Conservation (phyloP, 1,284 basidiomycete genomes). For the Rhodotorula sp. region DNA sequence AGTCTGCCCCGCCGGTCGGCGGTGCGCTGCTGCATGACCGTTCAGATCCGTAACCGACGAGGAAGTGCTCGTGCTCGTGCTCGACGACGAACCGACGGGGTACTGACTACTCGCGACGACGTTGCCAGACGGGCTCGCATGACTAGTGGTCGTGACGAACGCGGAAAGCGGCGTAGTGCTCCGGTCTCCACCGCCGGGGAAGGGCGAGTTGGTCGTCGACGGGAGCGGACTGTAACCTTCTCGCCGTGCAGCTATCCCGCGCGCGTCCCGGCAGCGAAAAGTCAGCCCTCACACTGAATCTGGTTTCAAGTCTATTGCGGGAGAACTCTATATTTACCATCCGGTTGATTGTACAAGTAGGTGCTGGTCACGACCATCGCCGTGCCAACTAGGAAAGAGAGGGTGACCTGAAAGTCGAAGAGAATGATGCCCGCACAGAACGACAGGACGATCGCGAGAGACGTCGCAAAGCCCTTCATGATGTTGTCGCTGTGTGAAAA, state of each 20-base stretch:
- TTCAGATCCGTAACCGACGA: neutral
- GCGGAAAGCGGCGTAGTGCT: neutral
- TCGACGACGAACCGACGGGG: neutral
- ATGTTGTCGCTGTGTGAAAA: constrained; percentile 63
- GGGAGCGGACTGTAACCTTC: constrained; percentile 1
- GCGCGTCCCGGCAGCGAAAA: neutral
- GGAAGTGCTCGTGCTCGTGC: neutral
- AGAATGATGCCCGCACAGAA: constrained; percentile 84
- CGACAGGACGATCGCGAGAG: constrained; percentile 85
- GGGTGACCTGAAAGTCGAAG: constrained; percentile 82
- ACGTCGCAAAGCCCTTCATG: constrained; percentile 87
- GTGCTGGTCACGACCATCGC: constrained; percentile 79
- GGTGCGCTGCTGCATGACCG: neutral
- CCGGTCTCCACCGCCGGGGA: neutral
- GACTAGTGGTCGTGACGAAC: neutral
- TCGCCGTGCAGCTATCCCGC: neutral
- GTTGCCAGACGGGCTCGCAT: neutral
- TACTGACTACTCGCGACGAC: neutral
- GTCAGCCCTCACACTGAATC: no score
- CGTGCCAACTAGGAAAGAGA: constrained; percentile 78
- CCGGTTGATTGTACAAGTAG: constrained; percentile 77
- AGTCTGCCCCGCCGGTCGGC: constrained; percentile 15
- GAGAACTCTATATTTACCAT: constrained; percentile 8
- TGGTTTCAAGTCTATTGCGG: no score
- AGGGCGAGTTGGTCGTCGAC: constrained; percentile 3